Evolutionary conservation across 2,329 filamentous ascomycete species (phyloP), one percentile per base, ranked within the genome.

Genomic region (Colletotrichum sp.): DNA sequence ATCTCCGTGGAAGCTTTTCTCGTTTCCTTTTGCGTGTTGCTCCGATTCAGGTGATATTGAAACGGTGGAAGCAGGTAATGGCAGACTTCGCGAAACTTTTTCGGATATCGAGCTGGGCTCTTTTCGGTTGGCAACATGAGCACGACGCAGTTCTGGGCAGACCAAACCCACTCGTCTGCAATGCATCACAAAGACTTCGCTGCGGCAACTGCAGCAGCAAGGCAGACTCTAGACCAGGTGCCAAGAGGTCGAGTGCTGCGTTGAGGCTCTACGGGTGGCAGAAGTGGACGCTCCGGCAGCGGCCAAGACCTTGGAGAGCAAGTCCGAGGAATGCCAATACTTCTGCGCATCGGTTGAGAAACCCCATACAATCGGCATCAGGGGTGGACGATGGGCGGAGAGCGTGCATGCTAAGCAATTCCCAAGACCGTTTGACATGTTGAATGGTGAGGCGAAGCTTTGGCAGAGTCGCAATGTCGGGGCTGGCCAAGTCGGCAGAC

Each of bases 391-490:
- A 72, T 55, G 52, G 60, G 55, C 69, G 28, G 39, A 67, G 30
- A 52, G 8, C 66, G 6, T 60, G n/a, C 24, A 48, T 68, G 70
- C 73, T 64, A 34, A 73, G 70, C 36, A 55, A 61, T 39, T 28
- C 32, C 32, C 63, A 67, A 67, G 55, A 39, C 57, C 72, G 60
- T 59, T 43, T 73, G 70, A 68, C 70, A 48, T 28, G 63, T 30
- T 61, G 48, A 55, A 55, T 68, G 21, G 69, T 39, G 32, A 73
- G 73, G 74, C 69, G 73, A 76, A 78, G 74, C 48, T 73, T 74
- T 71, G 64, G n/a, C 61, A 77, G 39, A 71, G 72, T 69, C 16
- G 57, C 57, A 78, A 39, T 73, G 34, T 43, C 68, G 71, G 28
- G 60, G 65, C 52, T 66, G 36, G 72, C 61, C 63, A 77, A 72